These are phyloP conservation scores for Corrigiola litoralis DNA, from an alignment of 179 eudicot genomes.

Conservation along the genomic window DNA sequence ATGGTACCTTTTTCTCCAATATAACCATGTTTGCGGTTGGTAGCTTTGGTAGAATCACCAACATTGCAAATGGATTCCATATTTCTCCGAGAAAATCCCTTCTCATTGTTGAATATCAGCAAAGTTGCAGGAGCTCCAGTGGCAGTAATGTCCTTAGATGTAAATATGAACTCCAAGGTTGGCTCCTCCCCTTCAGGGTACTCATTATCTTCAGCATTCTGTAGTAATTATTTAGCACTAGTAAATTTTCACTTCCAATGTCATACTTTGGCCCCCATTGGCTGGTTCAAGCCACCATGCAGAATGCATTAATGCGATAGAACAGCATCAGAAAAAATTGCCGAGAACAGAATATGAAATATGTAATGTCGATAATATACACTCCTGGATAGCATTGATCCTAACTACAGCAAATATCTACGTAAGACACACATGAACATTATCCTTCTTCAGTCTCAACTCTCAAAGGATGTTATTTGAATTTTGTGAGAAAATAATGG, in stretches of 20 bases:
- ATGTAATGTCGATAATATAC: not conserved
- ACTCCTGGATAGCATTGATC: not conserved
- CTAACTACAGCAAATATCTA: too few relatives aligned
- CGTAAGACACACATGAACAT: not conserved
- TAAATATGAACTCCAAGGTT: slow-evolving; percentile 57
- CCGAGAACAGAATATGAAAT: not conserved
- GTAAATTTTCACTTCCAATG: not conserved
- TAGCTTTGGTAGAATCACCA: slow-evolving; percentile 69
- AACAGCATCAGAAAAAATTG: too few relatives aligned
- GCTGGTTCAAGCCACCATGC: too few relatives aligned
- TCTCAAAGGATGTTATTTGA: too few relatives aligned
- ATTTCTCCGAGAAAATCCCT: slow-evolving; percentile 53
- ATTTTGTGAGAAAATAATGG: too few relatives aligned
- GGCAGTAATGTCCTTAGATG: slow-evolving; percentile 54
- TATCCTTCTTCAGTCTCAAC: too few relatives aligned
- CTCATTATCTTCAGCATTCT: slow-evolving; percentile 87
- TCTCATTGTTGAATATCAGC: slow-evolving; percentile 63
- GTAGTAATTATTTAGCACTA: not conserved
- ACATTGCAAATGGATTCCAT: slow-evolving; percentile 64
- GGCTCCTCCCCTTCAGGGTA: slow-evolving; percentile 55
- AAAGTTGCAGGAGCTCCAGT: slow-evolving; percentile 66
- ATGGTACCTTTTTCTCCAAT: slow-evolving; percentile 73
- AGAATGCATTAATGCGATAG: too few relatives aligned
- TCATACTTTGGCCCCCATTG: not conserved
- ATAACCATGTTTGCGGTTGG: slow-evolving; percentile 53